A percentile compares a stretch with the other conserved stretches of the same genome.
phyloP scores from a whole-genome alignment of 192 early-diverging fungal genomes.

The Lunasporangiospora selenospora region DNA sequence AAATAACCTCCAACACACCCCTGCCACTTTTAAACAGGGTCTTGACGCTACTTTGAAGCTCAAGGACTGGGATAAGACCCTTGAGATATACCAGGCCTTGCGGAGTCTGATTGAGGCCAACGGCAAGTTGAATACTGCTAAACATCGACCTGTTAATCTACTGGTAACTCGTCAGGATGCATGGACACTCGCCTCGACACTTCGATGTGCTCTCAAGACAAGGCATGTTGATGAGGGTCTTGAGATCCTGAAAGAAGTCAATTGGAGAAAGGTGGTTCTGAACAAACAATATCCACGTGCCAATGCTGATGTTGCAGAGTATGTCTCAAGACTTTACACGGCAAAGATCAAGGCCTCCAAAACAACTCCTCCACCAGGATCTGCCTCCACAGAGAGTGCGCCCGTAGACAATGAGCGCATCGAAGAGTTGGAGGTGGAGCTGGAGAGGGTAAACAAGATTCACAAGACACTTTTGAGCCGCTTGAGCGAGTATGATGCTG shows the following conservation, averaged over 20 bases:
- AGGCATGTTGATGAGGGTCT: constrained; percentile 21
- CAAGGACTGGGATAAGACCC: constrained; percentile 31
- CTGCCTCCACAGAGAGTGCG: neutral
- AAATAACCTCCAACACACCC: constrained; percentile 10
- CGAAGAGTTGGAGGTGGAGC: neutral
- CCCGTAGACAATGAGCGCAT: neutral
- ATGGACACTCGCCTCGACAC: constrained; percentile 21
- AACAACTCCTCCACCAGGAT: neutral
- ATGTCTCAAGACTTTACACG: constrained; percentile 14
- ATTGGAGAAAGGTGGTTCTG: constrained; percentile 19
- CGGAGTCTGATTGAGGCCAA: constrained; percentile 8
- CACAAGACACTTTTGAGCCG: neutral
- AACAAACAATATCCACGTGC: constrained; percentile 25
- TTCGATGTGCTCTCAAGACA: constrained; percentile 34
- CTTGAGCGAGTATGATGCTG: constrained; percentile 5
- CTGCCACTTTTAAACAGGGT: constrained; percentile 29
- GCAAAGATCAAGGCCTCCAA: neutral
- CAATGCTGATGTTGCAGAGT: constrained; percentile 18
- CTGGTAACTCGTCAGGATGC: constrained; percentile 16
- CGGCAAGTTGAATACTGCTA: neutral
- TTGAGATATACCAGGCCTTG: constrained; percentile 26
- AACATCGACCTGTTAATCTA: constrained; percentile 1
- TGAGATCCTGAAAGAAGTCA: constrained; percentile 13
- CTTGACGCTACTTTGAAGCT: constrained; percentile 18
- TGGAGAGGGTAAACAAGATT: constrained; percentile 3